phyloP scores from a whole-genome alignment of 1,139 yeast genomes.

The Insectozyma bohioensis region DNA sequence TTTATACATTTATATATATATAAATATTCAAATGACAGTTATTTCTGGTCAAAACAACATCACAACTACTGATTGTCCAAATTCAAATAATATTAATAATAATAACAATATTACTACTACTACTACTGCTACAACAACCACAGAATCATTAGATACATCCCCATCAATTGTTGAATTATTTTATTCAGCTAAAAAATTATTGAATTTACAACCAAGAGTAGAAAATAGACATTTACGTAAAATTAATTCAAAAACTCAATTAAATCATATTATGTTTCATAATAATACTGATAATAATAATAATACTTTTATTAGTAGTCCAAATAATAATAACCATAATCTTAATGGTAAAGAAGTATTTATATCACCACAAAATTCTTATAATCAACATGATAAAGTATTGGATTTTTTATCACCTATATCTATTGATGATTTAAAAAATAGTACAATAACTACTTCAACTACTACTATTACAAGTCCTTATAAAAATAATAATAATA shows the following conservation, averaged over 20 bases:
- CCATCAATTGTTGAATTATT: conserved; percentile 47
- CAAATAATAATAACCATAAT: background rate
- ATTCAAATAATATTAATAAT: too few relatives aligned
- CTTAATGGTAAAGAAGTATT: background rate
- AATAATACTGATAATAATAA: background rate
- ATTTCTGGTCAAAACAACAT: too few relatives aligned
- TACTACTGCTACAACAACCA: too few relatives aligned
- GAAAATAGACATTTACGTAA: conserved; percentile 43
- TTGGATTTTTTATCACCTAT: conserved; percentile 45
- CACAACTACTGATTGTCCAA: too few relatives aligned
- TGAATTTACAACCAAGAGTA: conserved; percentile 41
- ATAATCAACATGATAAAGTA: conserved; percentile 14
- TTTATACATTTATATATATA: too few relatives aligned
- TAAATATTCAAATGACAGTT: too few relatives aligned
- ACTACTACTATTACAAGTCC: conserved; percentile 8
- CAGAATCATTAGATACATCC: too few relatives aligned
- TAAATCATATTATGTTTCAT: conserved; percentile 14
- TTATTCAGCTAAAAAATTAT: conserved; percentile 42
- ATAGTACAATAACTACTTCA: conserved; percentile 11
- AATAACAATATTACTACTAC: too few relatives aligned
- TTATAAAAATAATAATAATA: conserved; percentile 4
- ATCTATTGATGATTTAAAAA: conserved; percentile 36
- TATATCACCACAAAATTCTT: conserved; percentile 3
- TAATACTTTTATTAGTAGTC: background rate
- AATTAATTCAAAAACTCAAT: conserved; percentile 28